Conservation (phyloP, 2,329 filamentous ascomycete species). For the Beauveria sp. region DNA sequence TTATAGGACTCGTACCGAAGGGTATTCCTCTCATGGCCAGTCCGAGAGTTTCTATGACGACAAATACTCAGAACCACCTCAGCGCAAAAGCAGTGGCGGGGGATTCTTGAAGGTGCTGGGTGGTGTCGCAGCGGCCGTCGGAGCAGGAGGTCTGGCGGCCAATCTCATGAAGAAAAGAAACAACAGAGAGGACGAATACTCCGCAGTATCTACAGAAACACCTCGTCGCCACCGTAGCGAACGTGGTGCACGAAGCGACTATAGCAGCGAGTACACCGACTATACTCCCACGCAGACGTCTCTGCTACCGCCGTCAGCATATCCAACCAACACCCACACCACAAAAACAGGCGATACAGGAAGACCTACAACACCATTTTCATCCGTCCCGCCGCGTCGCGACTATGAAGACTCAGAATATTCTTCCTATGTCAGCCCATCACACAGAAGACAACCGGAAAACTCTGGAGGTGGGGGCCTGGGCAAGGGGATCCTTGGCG, state of each 20-base stretch:
- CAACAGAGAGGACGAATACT: conserved; percentile 52
- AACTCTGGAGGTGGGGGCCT: conserved; percentile 35
- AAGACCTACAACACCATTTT: conserved; percentile 41
- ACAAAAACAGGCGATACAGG: conserved; percentile 38
- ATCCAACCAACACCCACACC: conserved; percentile 37
- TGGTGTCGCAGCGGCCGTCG: conserved; percentile 52
- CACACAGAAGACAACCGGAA: conserved; percentile 43
- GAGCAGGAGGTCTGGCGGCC: conserved; percentile 54
- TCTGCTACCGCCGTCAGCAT: conserved; percentile 39
- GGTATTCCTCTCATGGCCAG: conserved; percentile 42
- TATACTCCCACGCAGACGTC: conserved; percentile 28
- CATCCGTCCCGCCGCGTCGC: conserved; percentile 33
- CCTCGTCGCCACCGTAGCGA: conserved; percentile 40
- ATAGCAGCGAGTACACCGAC: conserved; percentile 40
- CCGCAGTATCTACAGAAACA: conserved; percentile 54
- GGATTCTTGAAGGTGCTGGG: conserved; percentile 56
- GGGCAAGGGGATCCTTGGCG: conserved; percentile 51
- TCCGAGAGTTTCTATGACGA: conserved; percentile 58
- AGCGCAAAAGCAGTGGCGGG: conserved; percentile 35
- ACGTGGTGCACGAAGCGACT: conserved; percentile 40
- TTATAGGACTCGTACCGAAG: conserved; percentile 37
- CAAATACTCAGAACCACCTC: conserved; percentile 49
- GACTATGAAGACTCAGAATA: conserved; percentile 49
- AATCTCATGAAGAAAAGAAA: conserved; percentile 49
- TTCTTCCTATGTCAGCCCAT: conserved; percentile 56